phyloP scores from a whole-genome alignment of 257 asterid genomes.

The Solanum bulbocastanum region DNA sequence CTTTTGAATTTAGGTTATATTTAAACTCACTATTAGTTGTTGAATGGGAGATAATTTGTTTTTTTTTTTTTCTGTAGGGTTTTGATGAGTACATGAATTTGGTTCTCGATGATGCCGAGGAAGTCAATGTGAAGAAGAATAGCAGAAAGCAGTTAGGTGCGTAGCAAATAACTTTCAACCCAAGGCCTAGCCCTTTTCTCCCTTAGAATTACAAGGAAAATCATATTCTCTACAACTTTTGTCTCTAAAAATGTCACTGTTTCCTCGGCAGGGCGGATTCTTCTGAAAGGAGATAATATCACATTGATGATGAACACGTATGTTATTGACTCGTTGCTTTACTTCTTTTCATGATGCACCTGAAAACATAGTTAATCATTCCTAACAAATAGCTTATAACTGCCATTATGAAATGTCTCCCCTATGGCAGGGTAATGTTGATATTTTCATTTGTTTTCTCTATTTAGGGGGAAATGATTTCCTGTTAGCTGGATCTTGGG shows the following conservation, averaged over 20 bases:
- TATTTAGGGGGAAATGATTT: background rate
- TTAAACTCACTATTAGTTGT: background rate
- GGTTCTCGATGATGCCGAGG: conserved; percentile 1
- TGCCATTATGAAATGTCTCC: background rate
- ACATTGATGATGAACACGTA: conserved; percentile 2
- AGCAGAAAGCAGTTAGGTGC: background rate
- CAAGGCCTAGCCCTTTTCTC: background rate
- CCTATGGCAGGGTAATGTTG: background rate
- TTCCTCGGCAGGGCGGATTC: background rate
- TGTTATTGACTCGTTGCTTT: background rate
- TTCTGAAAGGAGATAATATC: conserved; percentile 3
- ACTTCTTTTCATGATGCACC: background rate
- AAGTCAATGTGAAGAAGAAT: background rate
- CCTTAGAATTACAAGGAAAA: background rate
- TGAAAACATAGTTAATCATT: background rate
- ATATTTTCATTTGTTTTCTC: background rate
- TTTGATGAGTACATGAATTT: conserved; percentile 2
- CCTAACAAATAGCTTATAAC: background rate
- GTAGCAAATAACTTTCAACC: background rate
- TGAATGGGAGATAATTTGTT: background rate
- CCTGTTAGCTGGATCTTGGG: background rate
- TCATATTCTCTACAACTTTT: background rate
- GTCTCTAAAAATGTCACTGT: background rate
- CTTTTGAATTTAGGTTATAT: background rate
- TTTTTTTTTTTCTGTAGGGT: background rate